These are phyloP conservation scores for Rhodotorula sp. DNA, from an alignment of 1,284 basidiomycete genomes.

Conservation along the genomic window DNA sequence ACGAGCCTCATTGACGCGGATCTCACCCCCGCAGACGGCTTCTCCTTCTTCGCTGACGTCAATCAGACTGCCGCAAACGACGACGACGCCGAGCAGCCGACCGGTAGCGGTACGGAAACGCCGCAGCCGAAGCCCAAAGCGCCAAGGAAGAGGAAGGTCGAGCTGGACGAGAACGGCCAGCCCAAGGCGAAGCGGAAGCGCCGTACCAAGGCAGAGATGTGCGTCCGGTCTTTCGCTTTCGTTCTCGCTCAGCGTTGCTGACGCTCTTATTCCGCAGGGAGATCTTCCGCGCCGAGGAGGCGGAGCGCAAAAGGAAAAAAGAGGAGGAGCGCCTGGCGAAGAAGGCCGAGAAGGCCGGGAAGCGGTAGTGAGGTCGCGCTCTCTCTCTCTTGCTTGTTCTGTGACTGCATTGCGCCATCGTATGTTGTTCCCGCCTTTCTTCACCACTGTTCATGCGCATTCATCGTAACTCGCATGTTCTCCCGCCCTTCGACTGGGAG, in stretches of 20 bases:
- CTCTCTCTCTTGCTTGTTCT: background rate
- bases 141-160: conserved; percentile 27
- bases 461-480: too few species aligned
- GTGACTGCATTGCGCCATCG: background rate
- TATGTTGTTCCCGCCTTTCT: background rate
- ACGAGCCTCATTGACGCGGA: background rate
- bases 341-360: conserved; percentile 13
- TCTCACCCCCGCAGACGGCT: conserved; percentile 14
- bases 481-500: too few species aligned
- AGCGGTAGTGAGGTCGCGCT: background rate
- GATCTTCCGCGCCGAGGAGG: conserved; percentile 20
- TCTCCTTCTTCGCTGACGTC: conserved; percentile 38
- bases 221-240: background rate
- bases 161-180: conserved; percentile 32
- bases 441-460: too few species aligned
- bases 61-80: conserved; percentile 25
- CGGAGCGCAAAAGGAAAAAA: conserved; percentile 11
- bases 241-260: too few species aligned
- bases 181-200: conserved; percentile 36
- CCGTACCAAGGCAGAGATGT: conserved; percentile 35
- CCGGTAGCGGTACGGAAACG: conserved; percentile 16
- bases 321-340: conserved; percentile 14
- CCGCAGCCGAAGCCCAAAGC: conserved; percentile 18
- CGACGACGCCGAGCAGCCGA: conserved; percentile 34
- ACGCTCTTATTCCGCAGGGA: background rate